Conservation (phyloP, 2,329 filamentous ascomycete species). For the Coleophoma cylindrospora region DNA sequence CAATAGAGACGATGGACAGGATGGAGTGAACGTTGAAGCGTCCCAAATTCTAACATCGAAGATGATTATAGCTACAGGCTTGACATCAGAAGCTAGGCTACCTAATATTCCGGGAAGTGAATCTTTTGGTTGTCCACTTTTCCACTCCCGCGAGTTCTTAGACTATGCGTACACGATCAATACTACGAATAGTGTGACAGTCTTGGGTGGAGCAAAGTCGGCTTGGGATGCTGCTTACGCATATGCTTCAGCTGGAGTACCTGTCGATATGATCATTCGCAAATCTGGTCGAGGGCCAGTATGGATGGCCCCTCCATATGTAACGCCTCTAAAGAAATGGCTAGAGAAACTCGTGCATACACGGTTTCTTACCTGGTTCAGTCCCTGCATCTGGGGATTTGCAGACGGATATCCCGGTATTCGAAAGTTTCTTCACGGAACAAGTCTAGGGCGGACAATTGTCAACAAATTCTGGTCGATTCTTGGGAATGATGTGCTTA, state of each 20-base stretch:
- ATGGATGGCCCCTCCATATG: constrained; percentile 52
- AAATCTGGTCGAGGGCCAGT: constrained; percentile 49
- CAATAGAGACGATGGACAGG: too few relatives aligned
- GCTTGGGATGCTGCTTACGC: constrained; percentile 61
- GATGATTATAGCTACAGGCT: too few relatives aligned
- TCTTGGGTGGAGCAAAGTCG: constrained; percentile 59
- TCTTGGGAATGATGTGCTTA: too few relatives aligned
- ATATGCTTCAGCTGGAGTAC: constrained; percentile 48
- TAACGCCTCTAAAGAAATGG: constrained; percentile 43
- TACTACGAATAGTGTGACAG: constrained; percentile 36
- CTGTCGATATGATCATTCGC: constrained; percentile 56
- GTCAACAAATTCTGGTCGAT: too few relatives aligned
- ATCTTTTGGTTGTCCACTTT: constrained; percentile 37
- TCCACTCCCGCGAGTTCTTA: constrained; percentile 43
- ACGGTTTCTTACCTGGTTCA: too few relatives aligned
- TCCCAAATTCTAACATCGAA: too few relatives aligned
- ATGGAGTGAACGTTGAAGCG: too few relatives aligned
- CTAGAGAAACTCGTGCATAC: too few relatives aligned
- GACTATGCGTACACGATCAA: constrained; percentile 34
- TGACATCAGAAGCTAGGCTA: constrained; percentile 23
- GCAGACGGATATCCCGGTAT: too few relatives aligned
- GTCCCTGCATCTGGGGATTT: too few relatives aligned
- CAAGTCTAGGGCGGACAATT: too few relatives aligned
- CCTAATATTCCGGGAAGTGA: constrained; percentile 41
- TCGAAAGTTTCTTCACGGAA: too few relatives aligned